Base-by-base conservation (phyloP, 495 filamentous ascomycete species). In the Lophium mytilinum region DNA sequence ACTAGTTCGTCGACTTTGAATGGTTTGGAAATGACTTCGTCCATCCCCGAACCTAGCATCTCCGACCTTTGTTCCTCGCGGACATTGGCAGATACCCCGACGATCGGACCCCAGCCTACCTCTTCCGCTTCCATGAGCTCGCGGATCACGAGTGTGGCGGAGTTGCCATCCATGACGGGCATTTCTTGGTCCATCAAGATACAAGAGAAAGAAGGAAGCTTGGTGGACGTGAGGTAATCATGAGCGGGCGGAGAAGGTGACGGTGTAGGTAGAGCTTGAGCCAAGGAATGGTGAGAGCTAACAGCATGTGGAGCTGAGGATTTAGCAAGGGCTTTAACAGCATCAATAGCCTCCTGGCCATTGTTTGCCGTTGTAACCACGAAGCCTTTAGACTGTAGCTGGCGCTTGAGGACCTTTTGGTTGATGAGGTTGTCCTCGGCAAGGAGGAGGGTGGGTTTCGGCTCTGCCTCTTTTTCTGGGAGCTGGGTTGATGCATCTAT, bases 101-200 rank as follows among this genome's bases (percentile, higher is more conserved):
- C 52, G 4, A 66, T 63, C 5, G 60, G 63, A 18, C 52, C 58
- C n/a, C 33, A 49, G 9, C 60, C 57, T 1, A 51, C 57, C 15
- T 48, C 49, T 19, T 49, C 63, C 12, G 58, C n/a, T 18, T 48
- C 19, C 35, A 63, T 52, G 18, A 62, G 18, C 34, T 60, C 55
- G 15, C 63, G 55, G 24, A 66, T 62, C 15, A 56, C 63, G 7
- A 33, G 24, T 0, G 63, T 62, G 2, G 63, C 63, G 8, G 59
- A 43, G 30, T 66, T 63, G 15, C 63, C 63, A 37, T 62, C 58
- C 40, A 49, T 62, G 11, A 66, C 36, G 4, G 63, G 63, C 63
- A 66, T 66, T 35, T 66, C 63, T 55, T 66, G 63, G 37, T 66
- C 63, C 63, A 66, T 66, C 1, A 66, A 36, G 47, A 66, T 66